These are phyloP conservation scores for Botryotinia narcissicola DNA, from an alignment of 2,329 filamentous ascomycete species.

Conservation along the genomic window DNA sequence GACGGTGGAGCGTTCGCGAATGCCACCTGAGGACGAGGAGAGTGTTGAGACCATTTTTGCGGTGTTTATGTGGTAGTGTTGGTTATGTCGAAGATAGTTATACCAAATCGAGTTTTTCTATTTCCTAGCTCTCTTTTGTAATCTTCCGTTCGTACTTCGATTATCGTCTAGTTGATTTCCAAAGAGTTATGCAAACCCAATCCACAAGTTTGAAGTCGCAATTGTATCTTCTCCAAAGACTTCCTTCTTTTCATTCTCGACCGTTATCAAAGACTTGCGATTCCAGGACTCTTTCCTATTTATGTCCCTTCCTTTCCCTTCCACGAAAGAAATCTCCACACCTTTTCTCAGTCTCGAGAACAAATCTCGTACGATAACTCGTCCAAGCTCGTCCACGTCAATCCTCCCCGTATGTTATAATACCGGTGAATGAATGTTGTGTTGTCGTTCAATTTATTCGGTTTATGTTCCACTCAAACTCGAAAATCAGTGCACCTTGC, in stretches of 20 bases:
- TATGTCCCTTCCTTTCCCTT: neutral
- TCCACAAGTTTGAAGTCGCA: neutral
- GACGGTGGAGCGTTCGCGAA: constrained; percentile 25
- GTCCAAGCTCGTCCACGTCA: constrained; percentile 10
- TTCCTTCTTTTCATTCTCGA: neutral
- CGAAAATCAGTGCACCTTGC: neutral
- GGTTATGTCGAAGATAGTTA: neutral
- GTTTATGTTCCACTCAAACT: neutral
- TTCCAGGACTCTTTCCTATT: neutral
- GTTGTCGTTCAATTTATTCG: constrained; percentile 1
- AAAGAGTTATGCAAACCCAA: neutral
- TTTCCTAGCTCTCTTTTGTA: neutral
- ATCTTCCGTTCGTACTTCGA: neutral
- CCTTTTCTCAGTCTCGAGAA: neutral
- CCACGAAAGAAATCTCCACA: neutral
- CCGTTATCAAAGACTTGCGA: neutral
- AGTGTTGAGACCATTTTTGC: constrained; percentile 33
- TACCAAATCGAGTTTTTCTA: neutral
- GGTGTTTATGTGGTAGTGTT: neutral
- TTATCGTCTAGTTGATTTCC: neutral
- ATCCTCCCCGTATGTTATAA: neutral
- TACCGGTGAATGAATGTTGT: constrained; percentile 4
- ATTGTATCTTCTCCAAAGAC: neutral
- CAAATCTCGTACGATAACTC: neutral
- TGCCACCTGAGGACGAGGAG: constrained; percentile 32